Evolutionary conservation across 1,139 yeast genomes (phyloP).

Genomic region (Candida smagusa): DNA sequence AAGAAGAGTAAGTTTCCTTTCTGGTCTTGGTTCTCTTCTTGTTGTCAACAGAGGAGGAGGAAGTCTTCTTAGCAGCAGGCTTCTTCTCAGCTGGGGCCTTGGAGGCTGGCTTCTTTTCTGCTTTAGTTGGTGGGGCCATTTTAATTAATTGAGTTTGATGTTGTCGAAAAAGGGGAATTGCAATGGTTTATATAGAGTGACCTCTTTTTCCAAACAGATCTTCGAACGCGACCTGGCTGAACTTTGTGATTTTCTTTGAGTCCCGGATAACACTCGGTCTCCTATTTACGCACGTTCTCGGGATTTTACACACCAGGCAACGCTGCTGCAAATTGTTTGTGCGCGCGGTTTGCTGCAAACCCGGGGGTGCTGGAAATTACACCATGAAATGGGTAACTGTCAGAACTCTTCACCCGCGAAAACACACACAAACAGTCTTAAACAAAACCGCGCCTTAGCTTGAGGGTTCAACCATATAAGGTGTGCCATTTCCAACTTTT

Average conservation of each 20-base stretch:
- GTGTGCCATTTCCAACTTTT: not conserved
- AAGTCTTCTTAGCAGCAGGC: slow-evolving; percentile 31
- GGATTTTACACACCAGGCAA: not conserved
- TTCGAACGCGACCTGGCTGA: not conserved
- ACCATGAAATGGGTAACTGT: not conserved
- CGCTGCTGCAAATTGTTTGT: too few species aligned
- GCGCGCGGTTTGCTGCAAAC: too few species aligned
- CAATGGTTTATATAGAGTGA: not conserved
- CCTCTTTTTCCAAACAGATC: too few species aligned
- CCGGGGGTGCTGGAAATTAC: not conserved
- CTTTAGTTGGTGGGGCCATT: slow-evolving; percentile 27
- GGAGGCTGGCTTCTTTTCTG: slow-evolving; percentile 30
- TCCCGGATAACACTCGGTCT: not conserved
- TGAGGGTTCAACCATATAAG: not conserved
- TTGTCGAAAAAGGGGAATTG: not conserved
- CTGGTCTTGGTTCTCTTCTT: slow-evolving; percentile 97
- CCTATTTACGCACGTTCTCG: not conserved
- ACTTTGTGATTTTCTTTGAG: not conserved
- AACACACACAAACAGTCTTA: not conserved
- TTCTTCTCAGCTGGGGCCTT: slow-evolving; percentile 32
- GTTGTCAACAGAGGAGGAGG: slow-evolving; percentile 55
- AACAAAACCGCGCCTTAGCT: not conserved
- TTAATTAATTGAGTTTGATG: slow-evolving; percentile 7
- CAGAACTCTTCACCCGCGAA: not conserved
- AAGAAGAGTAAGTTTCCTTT: slow-evolving; percentile 98